Evolutionary conservation across 2,329 filamentous ascomycete species (phyloP).

Genomic region (Aspergillus pseudoviridinutans): DNA sequence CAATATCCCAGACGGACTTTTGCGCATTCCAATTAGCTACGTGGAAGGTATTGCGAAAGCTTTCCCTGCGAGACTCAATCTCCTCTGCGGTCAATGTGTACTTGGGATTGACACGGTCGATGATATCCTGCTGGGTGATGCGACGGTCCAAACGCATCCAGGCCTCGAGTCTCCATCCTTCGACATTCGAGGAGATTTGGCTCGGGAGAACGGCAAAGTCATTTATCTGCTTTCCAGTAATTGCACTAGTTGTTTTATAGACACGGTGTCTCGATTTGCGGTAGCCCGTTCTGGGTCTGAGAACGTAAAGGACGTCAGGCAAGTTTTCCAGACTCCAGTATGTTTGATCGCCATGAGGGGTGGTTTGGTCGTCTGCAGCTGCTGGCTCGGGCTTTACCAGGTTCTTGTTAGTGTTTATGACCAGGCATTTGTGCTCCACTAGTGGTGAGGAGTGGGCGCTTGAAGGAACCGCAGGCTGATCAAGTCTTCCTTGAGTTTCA

Average conservation of each 20-base stretch:
- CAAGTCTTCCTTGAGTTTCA: background rate
- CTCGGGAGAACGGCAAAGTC: conserved; percentile 11
- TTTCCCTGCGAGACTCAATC: conserved; percentile 10
- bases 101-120: conserved; percentile 18
- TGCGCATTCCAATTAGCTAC: conserved; percentile 11
- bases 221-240: conserved; percentile 12
- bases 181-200: conserved; percentile 18
- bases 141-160: conserved; percentile 23
- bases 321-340: conserved; percentile 22
- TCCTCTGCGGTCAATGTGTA: background rate
- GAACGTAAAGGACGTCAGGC: conserved; percentile 24
- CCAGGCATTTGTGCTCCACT: background rate
- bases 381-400: background rate
- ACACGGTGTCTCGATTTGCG: background rate
- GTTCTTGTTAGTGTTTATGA: background rate
- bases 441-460: background rate
- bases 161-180: conserved; percentile 24
- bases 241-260: conserved; percentile 6
- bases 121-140: conserved; percentile 19
- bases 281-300: conserved; percentile 9
- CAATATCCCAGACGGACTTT: conserved; percentile 5
- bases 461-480: background rate
- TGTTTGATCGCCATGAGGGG: conserved; percentile 12
- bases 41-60: conserved; percentile 11
- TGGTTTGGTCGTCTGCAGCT: conserved; percentile 6